Base-by-base conservation (phyloP, 2,329 filamentous ascomycete species). In the Drechslera avenae region DNA sequence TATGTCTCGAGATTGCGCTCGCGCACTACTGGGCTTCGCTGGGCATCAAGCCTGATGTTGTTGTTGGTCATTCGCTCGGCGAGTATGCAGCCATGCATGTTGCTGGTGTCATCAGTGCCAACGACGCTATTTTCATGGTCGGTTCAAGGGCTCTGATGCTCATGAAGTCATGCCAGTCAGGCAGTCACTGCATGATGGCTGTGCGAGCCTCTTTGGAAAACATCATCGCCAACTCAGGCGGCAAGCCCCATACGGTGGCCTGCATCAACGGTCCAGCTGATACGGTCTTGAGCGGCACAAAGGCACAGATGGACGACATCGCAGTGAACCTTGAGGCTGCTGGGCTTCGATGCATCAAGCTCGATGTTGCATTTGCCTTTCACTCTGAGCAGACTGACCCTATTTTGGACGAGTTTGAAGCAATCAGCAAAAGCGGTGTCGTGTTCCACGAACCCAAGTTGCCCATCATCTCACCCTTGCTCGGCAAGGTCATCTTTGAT, bases 401-500 rank as follows among this genome's bases (percentile, higher is more conserved):
- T 4, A 76, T 81, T 3, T 62, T 81, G 3, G 69, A 73, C 2
- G 68, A 69, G 2, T 75, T 79, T 31, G 69, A 74, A 18, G 60
- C 68, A 0, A 18, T 55, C 4, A 52, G 71, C 23, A 68, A 76
- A 2, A 69, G 69, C 28, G 43, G 36, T 14, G 55, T 63, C 9
- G 10, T 43, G 0, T 67, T 60, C 35, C 19, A 52, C 1, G 17
- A 33, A 9, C 61, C 59, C 4, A 48, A 32, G 3, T 23, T 61
- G 1, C 76, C 78, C 0, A 69, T 79, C 14, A 70, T 79, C 9
- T 80, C 77, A 1, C 72, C 78, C 8, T 64, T 80, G 2, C 64
- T 79, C 10, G 73, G 74, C 26, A 28, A 28, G 26, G 26, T 28
- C 9, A 12, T 67, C 76, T 35, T 71, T 77, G 4, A 62, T 80